Evolutionary conservation across 805 yeast species (phyloP).

Genomic region (Teunomyces barrocoloradensis): DNA sequence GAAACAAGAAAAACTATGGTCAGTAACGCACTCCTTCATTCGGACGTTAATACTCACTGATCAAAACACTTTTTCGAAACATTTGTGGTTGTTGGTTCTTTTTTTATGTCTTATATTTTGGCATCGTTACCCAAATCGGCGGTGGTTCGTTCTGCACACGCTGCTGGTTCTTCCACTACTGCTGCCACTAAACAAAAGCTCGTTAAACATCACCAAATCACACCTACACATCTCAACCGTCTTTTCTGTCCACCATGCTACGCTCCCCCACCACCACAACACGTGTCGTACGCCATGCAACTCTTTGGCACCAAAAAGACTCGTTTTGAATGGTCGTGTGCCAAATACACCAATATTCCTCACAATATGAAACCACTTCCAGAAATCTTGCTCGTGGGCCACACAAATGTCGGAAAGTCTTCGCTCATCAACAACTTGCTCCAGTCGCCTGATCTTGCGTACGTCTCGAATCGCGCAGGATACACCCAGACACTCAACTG

Average conservation of each 20-base stretch:
- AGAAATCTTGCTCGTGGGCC: constrained; percentile 73
- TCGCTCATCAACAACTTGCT: constrained; percentile 65
- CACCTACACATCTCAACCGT: constrained; percentile 22
- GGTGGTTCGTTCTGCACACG: too few relatives aligned
- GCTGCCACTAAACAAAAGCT: not conserved
- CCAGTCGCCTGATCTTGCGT: constrained; percentile 48
- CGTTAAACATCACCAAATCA: constrained; percentile 12
- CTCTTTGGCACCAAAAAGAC: constrained; percentile 47
- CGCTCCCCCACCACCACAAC: constrained; percentile 9
- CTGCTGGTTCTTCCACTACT: too few relatives aligned
- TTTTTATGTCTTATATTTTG: not conserved
- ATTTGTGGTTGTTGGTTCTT: too few relatives aligned
- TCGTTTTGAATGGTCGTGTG: constrained; percentile 60
- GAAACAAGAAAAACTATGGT: constrained; percentile 26
- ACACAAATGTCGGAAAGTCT: constrained; percentile 86
- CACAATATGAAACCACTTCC: constrained; percentile 40
- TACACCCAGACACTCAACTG: constrained; percentile 66
- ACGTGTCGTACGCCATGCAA: constrained; percentile 22
- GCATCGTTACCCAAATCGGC: not conserved
- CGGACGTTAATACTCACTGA: constrained; percentile 2
- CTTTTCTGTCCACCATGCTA: constrained; percentile 17
- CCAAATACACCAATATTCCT: constrained; percentile 50
- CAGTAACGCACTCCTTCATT: too few relatives aligned
- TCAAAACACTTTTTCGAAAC: not conserved
- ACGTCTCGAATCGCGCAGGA: constrained; percentile 54